Evolutionary conservation across 306 rosid species (phyloP).

Genomic region (Corylus avellana): DNA sequence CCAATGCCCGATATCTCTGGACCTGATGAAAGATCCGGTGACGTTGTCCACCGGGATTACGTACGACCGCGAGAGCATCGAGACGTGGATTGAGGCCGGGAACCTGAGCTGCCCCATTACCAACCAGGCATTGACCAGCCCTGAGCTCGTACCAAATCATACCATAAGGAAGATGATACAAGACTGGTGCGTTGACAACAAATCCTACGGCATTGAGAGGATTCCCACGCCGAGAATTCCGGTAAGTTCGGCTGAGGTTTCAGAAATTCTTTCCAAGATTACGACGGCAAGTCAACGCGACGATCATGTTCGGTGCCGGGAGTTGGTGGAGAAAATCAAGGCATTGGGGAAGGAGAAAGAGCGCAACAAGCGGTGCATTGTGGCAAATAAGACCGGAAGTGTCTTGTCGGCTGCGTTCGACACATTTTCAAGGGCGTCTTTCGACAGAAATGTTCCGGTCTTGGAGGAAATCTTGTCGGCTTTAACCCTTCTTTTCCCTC

Average conservation of each 20-base stretch:
- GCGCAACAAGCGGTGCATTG: conserved; percentile 43
- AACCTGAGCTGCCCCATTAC: conserved; percentile 50
- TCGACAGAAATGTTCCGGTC: conserved; percentile 19
- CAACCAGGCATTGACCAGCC: conserved; percentile 32
- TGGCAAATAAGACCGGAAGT: conserved; percentile 26
- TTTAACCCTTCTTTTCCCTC: conserved; percentile 34
- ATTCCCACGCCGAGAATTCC: conserved; percentile 55
- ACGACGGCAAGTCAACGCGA: background rate
- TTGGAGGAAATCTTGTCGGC: conserved; percentile 42
- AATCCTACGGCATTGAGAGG: conserved; percentile 43
- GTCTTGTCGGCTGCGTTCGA: conserved; percentile 33
- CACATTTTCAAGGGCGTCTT: conserved; percentile 16
- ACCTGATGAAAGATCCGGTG: conserved; percentile 65
- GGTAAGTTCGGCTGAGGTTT: conserved; percentile 11
- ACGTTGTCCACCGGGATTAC: conserved; percentile 54
- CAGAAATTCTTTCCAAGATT: conserved; percentile 27
- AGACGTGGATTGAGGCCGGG: conserved; percentile 53
- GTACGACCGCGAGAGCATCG: conserved; percentile 52
- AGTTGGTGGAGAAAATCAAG: conserved; percentile 35
- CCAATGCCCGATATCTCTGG: conserved; percentile 53
- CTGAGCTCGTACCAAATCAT: conserved; percentile 52
- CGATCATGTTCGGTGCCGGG: conserved; percentile 19
- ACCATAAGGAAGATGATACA: conserved; percentile 54
- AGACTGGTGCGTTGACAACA: conserved; percentile 53
- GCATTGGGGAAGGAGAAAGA: conserved; percentile 39